Conservation (phyloP, 2,329 filamentous ascomycete species). For the Fonsecaea pedrosoi region DNA sequence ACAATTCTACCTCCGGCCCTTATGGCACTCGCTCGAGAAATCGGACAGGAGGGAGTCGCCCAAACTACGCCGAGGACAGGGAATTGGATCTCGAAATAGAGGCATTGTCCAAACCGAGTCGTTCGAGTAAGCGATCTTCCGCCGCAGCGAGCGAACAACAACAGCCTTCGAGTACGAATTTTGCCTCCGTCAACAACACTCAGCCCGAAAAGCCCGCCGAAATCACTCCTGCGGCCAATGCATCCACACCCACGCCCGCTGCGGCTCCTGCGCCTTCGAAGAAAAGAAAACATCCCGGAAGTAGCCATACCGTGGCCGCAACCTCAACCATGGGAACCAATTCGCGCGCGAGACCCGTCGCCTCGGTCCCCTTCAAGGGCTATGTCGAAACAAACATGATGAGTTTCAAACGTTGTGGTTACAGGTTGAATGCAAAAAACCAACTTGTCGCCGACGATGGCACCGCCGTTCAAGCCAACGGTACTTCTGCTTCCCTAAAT, state of each 20-base stretch:
- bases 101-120: constrained; percentile 47
- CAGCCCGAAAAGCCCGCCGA: constrained; percentile 13
- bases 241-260: constrained; percentile 58
- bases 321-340: constrained; percentile 46
- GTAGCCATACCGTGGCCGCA: constrained; percentile 46
- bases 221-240: constrained; percentile 9
- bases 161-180: constrained; percentile 19
- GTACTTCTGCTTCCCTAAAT: constrained; percentile 60
- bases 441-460: constrained; percentile 90
- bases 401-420: constrained; percentile 77
- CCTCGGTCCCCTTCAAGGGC: constrained; percentile 40
- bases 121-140: constrained; percentile 36
- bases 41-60: constrained; percentile 76
- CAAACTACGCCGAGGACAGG: constrained; percentile 94
- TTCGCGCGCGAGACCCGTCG: constrained; percentile 43
- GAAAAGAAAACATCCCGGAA: constrained; percentile 79
- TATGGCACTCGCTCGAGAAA: constrained; percentile 96
- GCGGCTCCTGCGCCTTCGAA: constrained; percentile 64
- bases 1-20: constrained; percentile 64
- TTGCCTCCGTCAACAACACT: constrained; percentile 29
- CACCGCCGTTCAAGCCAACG: constrained; percentile 80
- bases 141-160: constrained; percentile 27
- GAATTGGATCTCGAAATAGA: constrained; percentile 93
- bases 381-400: constrained; percentile 79
- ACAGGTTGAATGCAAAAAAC: constrained; percentile 70